Percentiles rank a stretch among this genome's conserved stretches.
Conservation (phyloP, 2,329 filamentous ascomycete genomes). For the Penicillium sp. region DNA sequence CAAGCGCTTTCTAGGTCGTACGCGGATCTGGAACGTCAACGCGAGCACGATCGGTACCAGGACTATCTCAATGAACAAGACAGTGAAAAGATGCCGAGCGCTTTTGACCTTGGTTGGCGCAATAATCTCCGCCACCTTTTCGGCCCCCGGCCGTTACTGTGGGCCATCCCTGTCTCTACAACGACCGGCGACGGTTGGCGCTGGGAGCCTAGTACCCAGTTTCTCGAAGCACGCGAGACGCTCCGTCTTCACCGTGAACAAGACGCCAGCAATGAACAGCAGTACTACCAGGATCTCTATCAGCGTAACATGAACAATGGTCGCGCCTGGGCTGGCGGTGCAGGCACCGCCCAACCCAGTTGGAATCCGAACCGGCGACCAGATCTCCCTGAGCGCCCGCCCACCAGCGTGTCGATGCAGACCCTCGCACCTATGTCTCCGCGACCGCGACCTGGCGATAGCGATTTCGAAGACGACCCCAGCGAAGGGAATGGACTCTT, state of each 20-base stretch:
- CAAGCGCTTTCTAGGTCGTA: constrained; percentile 45
- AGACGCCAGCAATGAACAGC: constrained; percentile 27
- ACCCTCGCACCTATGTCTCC: constrained; percentile 39
- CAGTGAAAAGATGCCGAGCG: constrained; percentile 79
- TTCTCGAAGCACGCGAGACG: constrained; percentile 56
- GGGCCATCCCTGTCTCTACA: constrained; percentile 74
- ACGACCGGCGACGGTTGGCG: constrained; percentile 89
- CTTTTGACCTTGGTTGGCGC: constrained; percentile 82
- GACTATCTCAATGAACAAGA: constrained; percentile 87
- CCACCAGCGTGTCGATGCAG: constrained; percentile 41
- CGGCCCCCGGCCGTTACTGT: constrained; percentile 64
- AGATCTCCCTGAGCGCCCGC: constrained; percentile 29
- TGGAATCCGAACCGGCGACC: constrained; percentile 19
- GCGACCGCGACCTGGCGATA: constrained; percentile 32
- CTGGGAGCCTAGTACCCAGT: constrained; percentile 80
- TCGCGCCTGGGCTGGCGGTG: constrained; percentile 22
- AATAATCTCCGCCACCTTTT: constrained; percentile 77
- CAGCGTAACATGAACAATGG: constrained; percentile 32
- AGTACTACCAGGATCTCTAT: constrained; percentile 34
- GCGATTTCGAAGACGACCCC: constrained; percentile 30
- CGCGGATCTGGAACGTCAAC: constrained; percentile 55
- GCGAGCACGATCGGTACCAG: constrained; percentile 63
- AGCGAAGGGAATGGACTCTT: constrained; percentile 20
- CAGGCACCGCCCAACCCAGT: constrained; percentile 13
- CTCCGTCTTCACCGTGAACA: constrained; percentile 29